These are phyloP conservation scores for Balamuthia mandrillaris DNA, from an alignment of 208 protist species.

Conservation along the genomic window DNA sequence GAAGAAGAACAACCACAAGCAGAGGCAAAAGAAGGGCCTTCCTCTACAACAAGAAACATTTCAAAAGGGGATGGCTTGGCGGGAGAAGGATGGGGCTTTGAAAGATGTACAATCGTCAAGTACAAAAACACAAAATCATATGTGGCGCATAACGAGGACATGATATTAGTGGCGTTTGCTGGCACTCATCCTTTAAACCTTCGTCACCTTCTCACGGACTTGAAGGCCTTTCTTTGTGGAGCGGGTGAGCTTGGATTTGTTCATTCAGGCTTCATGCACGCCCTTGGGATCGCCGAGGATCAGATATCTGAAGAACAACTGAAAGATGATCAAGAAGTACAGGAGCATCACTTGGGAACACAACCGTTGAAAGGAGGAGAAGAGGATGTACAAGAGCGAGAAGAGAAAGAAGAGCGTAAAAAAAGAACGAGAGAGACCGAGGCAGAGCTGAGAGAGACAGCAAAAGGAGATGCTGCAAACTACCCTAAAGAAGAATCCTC, in stretches of 20 bases:
- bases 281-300: background rate
- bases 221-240: background rate
- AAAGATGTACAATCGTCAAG: background rate
- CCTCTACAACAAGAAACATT: background rate
- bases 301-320: no score
- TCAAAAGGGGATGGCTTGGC: background rate
- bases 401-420: no score
- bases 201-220: background rate
- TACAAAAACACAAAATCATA: constrained; percentile 19
- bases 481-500: no score
- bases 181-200: constrained; percentile 13
- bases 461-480: no score
- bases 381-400: no score
- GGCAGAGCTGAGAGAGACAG: no score
- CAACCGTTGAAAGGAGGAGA: no score
- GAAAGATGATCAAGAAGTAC: no score
- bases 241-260: background rate
- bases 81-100: background rate
- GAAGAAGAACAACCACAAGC: no score
- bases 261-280: background rate
- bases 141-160: constrained; percentile 1
- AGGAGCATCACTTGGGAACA: no score
- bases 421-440: no score
- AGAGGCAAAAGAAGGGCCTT: no score
- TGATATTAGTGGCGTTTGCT: constrained; percentile 8